Conservation (phyloP, 2,329 filamentous ascomycete species). For the Colletotrichum horii region DNA sequence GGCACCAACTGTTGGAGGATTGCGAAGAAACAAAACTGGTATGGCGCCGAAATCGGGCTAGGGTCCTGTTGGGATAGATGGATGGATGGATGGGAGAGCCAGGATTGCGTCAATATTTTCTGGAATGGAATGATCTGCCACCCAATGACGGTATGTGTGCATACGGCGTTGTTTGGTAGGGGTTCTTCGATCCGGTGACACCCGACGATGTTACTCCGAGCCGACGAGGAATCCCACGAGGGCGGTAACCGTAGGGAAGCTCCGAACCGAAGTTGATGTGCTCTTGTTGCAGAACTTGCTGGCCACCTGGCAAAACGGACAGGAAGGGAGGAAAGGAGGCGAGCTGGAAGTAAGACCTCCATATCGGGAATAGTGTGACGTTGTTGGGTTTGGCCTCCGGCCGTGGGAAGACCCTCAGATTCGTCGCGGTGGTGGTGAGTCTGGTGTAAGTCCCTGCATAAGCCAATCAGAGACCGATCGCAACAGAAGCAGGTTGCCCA, state of each 20-base stretch:
- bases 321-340: neutral
- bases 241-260: neutral
- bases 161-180: neutral
- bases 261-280: neutral
- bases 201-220: neutral
- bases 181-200: neutral
- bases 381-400: neutral
- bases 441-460: neutral
- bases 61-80: neutral
- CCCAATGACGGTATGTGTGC: neutral
- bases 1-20: neutral
- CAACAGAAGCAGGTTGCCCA: neutral
- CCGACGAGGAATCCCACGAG: neutral
- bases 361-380: neutral
- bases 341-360: neutral
- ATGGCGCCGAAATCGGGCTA: neutral
- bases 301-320: neutral
- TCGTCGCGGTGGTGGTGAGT: neutral
- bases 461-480: slow-evolving; percentile 8
- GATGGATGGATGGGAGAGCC: neutral
- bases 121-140: neutral
- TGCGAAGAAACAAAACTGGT: neutral
- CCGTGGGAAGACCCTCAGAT: neutral
- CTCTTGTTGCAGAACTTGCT: neutral
- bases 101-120: neutral